Evolutionary conservation across 495 filamentous ascomycete genomes (phyloP).

Genomic region (Hypoxylon cercidicola): DNA sequence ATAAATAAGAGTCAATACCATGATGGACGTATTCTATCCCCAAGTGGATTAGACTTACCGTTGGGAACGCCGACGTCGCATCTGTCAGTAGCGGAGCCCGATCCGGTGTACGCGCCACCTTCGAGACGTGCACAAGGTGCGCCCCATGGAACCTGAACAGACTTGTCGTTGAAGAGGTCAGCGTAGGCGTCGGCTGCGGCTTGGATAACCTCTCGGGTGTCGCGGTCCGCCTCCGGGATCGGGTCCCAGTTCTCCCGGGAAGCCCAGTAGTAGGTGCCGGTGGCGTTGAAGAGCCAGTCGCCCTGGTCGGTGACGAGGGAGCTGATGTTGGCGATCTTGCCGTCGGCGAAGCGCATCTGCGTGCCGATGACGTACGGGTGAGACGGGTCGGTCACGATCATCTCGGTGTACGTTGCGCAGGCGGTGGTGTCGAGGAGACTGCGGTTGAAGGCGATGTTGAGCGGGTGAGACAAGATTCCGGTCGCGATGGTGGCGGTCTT

Average conservation of each 20-base stretch:
- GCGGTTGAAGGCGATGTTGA: constrained; percentile 60
- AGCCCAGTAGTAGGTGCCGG: constrained; percentile 58
- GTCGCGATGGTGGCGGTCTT: constrained; percentile 49
- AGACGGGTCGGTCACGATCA: constrained; percentile 54
- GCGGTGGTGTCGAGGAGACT: constrained; percentile 58
- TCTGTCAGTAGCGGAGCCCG: constrained; percentile 46
- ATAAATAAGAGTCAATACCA: constrained; percentile 17
- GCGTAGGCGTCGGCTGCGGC: constrained; percentile 62
- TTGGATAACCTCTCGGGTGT: constrained; percentile 57
- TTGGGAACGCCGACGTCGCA: constrained; percentile 54
- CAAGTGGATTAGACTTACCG: constrained; percentile 34
- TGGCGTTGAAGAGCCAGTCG: constrained; percentile 64
- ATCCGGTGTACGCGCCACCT: constrained; percentile 57
- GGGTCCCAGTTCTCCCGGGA: constrained; percentile 54
- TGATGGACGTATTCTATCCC: constrained; percentile 1
- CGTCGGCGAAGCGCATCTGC: constrained; percentile 53
- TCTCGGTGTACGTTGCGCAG: constrained; percentile 64
- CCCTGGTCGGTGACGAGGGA: constrained; percentile 54
- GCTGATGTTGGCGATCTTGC: constrained; percentile 52
- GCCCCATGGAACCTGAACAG: constrained; percentile 61
- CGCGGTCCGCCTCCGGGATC: constrained; percentile 56
- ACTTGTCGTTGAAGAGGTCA: constrained; percentile 57
- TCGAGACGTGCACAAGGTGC: constrained; percentile 59
- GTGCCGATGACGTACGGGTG: constrained; percentile 62
- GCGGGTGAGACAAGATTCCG: constrained; percentile 53